Evolutionary conservation across 1,284 basidiomycete species (phyloP).

Genomic region (Caloboletus firmus): DNA sequence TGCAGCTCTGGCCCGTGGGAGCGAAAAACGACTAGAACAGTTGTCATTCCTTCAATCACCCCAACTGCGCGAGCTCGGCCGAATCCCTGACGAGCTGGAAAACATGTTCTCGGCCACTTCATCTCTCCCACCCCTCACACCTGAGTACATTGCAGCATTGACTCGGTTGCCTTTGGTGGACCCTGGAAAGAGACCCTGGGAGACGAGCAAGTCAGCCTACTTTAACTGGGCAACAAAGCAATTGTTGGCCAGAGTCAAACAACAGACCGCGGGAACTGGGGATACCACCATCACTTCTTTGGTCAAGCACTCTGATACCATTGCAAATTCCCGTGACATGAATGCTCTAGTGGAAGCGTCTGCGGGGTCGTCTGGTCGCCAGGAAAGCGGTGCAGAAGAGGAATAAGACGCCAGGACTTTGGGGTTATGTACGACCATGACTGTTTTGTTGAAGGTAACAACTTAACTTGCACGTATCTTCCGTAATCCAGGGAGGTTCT

Average conservation of each 20-base stretch:
- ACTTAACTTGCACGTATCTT: not conserved
- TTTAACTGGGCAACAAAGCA: slow-evolving; percentile 64
- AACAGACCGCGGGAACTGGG: slow-evolving; percentile 35
- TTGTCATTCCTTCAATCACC: slow-evolving; percentile 48
- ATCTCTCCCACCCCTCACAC: slow-evolving; percentile 52
- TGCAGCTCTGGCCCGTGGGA: slow-evolving; percentile 41
- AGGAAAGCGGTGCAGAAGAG: not conserved
- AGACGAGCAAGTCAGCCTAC: slow-evolving; percentile 64
- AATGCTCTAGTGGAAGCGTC: slow-evolving; percentile 28
- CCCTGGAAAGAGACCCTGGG: slow-evolving; percentile 70
- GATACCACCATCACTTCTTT: slow-evolving; percentile 31
- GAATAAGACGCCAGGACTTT: not conserved
- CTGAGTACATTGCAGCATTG: slow-evolving; percentile 42
- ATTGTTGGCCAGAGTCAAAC: slow-evolving; percentile 49
- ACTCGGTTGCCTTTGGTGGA: slow-evolving; percentile 44
- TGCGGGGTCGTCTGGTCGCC: not conserved
- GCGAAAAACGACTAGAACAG: slow-evolving; percentile 44
- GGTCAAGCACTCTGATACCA: slow-evolving; percentile 24
- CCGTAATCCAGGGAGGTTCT: no score
- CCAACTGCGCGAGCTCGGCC: slow-evolving; percentile 34
- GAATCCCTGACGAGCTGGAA: slow-evolving; percentile 40
- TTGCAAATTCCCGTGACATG: slow-evolving; percentile 39
- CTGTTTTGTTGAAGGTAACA: not conserved
- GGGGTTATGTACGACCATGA: not conserved
- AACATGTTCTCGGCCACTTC: slow-evolving; percentile 48